Conservation (phyloP, 2,329 filamentous ascomycete species). For the Dactylellina haptotyla region DNA sequence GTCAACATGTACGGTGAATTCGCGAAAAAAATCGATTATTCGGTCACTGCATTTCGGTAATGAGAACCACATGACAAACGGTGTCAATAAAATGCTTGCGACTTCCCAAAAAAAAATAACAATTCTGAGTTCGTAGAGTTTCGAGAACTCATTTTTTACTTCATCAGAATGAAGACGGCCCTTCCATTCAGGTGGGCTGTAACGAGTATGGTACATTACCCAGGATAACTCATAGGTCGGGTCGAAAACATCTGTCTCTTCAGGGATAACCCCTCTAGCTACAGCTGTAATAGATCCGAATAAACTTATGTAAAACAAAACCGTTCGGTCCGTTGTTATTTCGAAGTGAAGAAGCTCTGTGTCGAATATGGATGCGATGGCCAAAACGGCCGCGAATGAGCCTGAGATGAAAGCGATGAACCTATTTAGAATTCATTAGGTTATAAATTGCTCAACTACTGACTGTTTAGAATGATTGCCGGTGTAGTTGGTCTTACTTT, state of each 20-base stretch:
- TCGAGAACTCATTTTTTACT: constrained; percentile 83
- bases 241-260: constrained; percentile 89
- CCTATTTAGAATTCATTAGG: constrained; percentile 59
- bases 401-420: constrained; percentile 90
- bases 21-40: constrained; percentile 96
- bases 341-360: constrained; percentile 94
- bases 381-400: constrained; percentile 84
- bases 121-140: constrained; percentile 90
- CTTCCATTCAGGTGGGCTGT: constrained; percentile 88
- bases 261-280: constrained; percentile 82
- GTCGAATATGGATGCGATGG: constrained; percentile 84
- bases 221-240: constrained; percentile 87
- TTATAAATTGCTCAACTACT: not conserved
- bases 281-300: constrained; percentile 85
- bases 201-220: constrained; percentile 92
- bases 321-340: constrained; percentile 85
- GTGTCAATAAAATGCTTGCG: constrained; percentile 89
- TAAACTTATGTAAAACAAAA: constrained; percentile 87
- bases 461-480: no score
- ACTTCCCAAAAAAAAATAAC: constrained; percentile 93
- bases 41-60: constrained; percentile 89
- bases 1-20: constrained; percentile 97
- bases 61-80: constrained; percentile 85
- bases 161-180: constrained; percentile 91
- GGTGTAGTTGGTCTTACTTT: constrained; percentile 58